Percentiles rank a stretch among this genome's conserved stretches.
These are phyloP conservation scores for Kodamaea jinghongensis DNA, from an alignment of 805 yeast species.

Conservation along the genomic window DNA sequence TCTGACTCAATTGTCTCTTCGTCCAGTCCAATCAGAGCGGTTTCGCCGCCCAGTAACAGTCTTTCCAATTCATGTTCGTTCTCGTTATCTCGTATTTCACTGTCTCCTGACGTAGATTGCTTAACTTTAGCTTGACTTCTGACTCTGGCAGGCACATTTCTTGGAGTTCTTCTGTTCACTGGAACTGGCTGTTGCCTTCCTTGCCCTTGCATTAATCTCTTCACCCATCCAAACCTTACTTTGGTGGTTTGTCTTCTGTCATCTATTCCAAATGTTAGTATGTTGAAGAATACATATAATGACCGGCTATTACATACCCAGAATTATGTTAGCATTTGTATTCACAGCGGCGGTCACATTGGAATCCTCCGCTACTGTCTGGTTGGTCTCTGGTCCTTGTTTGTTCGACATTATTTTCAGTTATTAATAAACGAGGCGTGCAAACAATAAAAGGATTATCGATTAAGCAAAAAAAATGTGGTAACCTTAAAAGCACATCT, in stretches of 20 bases:
- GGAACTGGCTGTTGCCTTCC: conserved; percentile 16
- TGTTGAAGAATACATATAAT: not conserved
- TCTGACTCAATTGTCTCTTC: conserved; percentile 25
- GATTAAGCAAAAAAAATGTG: conserved; percentile 3
- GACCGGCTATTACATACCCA: not conserved
- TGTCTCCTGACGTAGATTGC: conserved; percentile 2
- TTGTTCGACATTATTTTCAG: not conserved
- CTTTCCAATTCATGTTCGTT: conserved; percentile 12
- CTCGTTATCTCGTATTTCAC: conserved; percentile 4
- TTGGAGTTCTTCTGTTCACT: not conserved
- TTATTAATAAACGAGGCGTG: too few species aligned
- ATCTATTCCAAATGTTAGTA: not conserved
- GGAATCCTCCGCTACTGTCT: not conserved
- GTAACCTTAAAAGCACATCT: too few species aligned
- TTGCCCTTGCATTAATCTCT: conserved; percentile 38
- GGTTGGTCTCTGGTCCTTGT: not conserved
- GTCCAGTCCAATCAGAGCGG: conserved; percentile 15
- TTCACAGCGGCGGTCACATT: too few species aligned
- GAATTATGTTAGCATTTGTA: not conserved
- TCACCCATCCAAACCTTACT: conserved; percentile 41
- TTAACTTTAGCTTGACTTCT: not conserved
- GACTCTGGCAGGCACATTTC: conserved; percentile 1
- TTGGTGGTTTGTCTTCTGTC: conserved; percentile 19
- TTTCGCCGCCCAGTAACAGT: conserved; percentile 11
- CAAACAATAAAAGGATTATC: too few species aligned